Evolutionary conservation across 78 protist genomes (phyloP), one percentile per base, ranked within the genome.

Genomic region (Dictyostelium purpureum): DNA sequence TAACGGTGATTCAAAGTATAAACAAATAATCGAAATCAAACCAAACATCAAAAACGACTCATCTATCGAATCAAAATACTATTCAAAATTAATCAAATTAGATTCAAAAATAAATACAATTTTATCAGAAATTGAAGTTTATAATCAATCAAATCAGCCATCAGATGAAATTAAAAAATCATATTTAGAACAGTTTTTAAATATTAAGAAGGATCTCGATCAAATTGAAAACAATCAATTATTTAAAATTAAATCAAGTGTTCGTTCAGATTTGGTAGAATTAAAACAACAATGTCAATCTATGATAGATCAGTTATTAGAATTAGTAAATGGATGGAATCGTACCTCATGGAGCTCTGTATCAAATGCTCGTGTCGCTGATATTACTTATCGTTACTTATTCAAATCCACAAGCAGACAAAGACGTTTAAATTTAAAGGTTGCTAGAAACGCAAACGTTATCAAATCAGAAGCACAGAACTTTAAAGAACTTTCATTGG

Each of bases 321-420:
- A 88, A 12, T 40, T 88, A 9, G 31, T 88, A 12, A 79, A 67
- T 52, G 11, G 52, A n/a, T 88, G 94, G 94, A 38, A 54, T 59
- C 61, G 79, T 63, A 31, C 77, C 11, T 63, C 61, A 33, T 88
- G 94, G 94, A 45, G 63, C 0, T 18, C 77, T 0, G 40, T 31
- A 7, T 61, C 81, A 5, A 56, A 47, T 49, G 77, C 78, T 10
- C 65, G 77, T 52, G 40, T 79, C 2, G 88, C 88, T 1, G 79
- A 79, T 56, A 88, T 79, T 24, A 49, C 94, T 35, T 88, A 78
- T 52, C 88, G 78, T 26, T 88, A 54, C 35, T 24, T 88, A 45
- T 88, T 88, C 35, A 79, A 76, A 28, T 76, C 59, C 42, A 70
- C 73, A 3, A 77, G 88, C 47, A 38, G 89, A n/a, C 88, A 79